phyloP scores from a whole-genome alignment of 2,329 filamentous ascomycete species.

The Sporothrix brasiliensis region DNA sequence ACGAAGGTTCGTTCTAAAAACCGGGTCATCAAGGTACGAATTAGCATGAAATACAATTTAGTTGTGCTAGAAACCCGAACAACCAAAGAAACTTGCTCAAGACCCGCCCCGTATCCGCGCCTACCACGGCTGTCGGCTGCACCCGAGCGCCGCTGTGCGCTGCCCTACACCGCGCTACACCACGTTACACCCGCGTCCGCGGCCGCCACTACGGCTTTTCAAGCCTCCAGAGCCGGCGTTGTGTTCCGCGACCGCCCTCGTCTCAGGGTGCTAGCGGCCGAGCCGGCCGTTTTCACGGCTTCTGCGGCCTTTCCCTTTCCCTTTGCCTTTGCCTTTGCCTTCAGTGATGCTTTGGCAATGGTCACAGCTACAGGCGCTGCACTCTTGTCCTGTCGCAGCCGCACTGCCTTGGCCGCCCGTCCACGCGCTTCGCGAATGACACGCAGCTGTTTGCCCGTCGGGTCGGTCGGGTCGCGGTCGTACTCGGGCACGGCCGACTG shows the following conservation, averaged over 20 bases:
- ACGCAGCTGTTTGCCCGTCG: constrained; percentile 14
- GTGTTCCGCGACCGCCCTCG: constrained; percentile 13
- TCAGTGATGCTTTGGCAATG: constrained; percentile 41
- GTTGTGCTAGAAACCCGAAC: too few relatives aligned
- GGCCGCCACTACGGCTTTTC: not conserved
- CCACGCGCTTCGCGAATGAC: not conserved
- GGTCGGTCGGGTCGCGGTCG: constrained; percentile 25
- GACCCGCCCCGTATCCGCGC: not conserved
- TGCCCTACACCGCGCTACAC: not conserved
- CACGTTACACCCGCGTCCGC: too few relatives aligned
- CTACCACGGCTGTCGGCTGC: constrained; percentile 24
- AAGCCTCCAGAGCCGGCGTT: not conserved
- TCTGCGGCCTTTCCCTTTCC: not conserved
- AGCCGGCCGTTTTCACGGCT: not conserved
- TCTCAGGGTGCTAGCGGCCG: not conserved
- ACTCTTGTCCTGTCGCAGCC: not conserved
- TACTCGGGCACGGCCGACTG: constrained; percentile 25
- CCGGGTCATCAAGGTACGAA: too few relatives aligned
- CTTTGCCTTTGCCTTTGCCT: too few relatives aligned
- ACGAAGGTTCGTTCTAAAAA: too few relatives aligned
- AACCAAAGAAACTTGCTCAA: not conserved
- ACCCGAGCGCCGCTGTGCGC: not conserved
- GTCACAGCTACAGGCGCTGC: not conserved
- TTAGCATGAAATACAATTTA: too few relatives aligned
- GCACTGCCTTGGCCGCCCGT: not conserved